Base-by-base conservation (phyloP, 345 rosid genomes). In the Corchorus olitorius region DNA sequence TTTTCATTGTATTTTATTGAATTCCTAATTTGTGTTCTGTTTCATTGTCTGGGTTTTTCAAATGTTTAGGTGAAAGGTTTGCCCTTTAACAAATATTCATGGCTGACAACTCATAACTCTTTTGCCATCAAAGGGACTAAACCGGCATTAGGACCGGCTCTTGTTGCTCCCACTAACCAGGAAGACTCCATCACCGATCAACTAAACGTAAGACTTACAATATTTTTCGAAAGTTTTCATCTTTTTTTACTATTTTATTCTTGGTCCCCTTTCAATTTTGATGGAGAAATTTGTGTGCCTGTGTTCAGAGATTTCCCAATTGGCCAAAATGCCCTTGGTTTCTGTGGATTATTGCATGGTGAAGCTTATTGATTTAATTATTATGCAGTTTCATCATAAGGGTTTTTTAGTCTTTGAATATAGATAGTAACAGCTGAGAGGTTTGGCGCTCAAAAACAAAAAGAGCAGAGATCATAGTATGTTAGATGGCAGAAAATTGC, bases 81-180 rank as follows among this genome's bases (percentile, higher is more conserved):
- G 87, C 83, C 97, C 77, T 93, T 90, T 87, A 95, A 93, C 85
- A 82, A 89, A 41, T 93, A 95, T 59, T 89, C 98, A 10, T 95
- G 97, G 98, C 73, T 95, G 65, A 95, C 99, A 1, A 92, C 97
- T 20, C 99, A 96, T 85, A 96, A 96, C 79, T 91, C 99, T 1
- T 96, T 17, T 70, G 89, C 97, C 12, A 71, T 81, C 48, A 53
- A 77, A 48, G 90, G 88, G 59, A 84, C 83, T 49, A 83, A 61
- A 73, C 83, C 98, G 43, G 71, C 72, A 19, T 79, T 83, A 20
- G 98, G 97, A 37, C 39, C 93, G 1, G 0, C 49, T 35, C 33
- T 91, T 9, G 0, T 90, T 11, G 56, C 98, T n/a, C 90, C 93
- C 0, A 83, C 72, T 71, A 96, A 96, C 75, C 99, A 96, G 78